phyloP scores from a whole-genome alignment of 2,329 filamentous ascomycete genomes.

The Epichloe glyceriae region DNA sequence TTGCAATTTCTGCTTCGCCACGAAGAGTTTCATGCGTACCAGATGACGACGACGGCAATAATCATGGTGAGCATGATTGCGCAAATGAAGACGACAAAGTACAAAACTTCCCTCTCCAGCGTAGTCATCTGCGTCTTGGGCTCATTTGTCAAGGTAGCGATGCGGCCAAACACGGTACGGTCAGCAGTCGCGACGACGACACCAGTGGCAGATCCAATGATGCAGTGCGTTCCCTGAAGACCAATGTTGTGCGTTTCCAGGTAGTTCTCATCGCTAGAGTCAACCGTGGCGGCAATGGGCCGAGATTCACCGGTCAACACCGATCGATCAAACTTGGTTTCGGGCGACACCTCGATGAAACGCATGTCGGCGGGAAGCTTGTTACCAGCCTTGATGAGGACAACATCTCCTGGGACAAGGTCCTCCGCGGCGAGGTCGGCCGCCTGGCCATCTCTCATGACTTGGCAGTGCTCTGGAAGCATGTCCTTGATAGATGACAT shows the following conservation, averaged over 20 bases:
- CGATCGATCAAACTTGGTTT: constrained; percentile 59
- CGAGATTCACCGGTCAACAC: constrained; percentile 59
- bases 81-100: constrained; percentile 60
- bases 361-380: constrained; percentile 64
- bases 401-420: constrained; percentile 59
- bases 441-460: constrained; percentile 46
- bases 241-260: constrained; percentile 67
- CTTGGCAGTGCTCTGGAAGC: constrained; percentile 60
- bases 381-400: constrained; percentile 57
- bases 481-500: constrained; percentile 72
- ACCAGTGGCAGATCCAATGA: constrained; percentile 52
- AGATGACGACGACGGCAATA: constrained; percentile 49
- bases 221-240: constrained; percentile 67
- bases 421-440: constrained; percentile 39
- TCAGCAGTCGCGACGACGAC: constrained; percentile 62
- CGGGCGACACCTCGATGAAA: constrained; percentile 53
- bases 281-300: constrained; percentile 48
- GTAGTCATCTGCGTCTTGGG: constrained; percentile 56
- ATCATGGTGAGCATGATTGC: constrained; percentile 55
- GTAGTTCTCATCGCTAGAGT: constrained; percentile 60
- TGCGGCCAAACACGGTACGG: constrained; percentile 60
- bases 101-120: constrained; percentile 58
- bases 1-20: neutral
- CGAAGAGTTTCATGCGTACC: constrained; percentile 28
- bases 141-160: constrained; percentile 58